Base-by-base conservation (phyloP, 225 moss, liverwort and hornwort species). In the Marchantia paleacea region DNA sequence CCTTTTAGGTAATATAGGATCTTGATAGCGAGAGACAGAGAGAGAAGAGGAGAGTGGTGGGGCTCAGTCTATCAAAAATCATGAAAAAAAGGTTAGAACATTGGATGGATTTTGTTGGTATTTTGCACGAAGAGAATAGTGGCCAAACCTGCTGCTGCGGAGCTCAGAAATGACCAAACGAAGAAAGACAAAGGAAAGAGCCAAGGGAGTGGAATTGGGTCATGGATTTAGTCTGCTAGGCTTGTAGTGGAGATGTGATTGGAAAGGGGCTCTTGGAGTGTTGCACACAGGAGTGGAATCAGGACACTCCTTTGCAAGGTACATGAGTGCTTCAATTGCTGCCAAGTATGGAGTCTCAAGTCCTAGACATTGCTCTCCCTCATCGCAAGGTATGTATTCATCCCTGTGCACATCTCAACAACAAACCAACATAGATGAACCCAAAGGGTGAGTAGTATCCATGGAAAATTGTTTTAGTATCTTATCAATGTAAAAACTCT, bases 191-290 rank as follows among this genome's bases (percentile, higher is more conserved):
- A 68, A 30, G 15, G 28, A 31, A 24, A 31, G 68, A 29, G 68
- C 29, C 31, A 13, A 11, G 68, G 11, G 8, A 68, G 68, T 68
- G 68, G 68, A 68, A 68, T 31, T 30, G 68, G 68, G 68, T 68
- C 68, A 30, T 68, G 13, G 30, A 5, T 12, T 31, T 24, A 68
- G 8, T 12, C 11, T 68, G 68, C 68, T 8, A 68, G 28, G 29
- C 68, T 31, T 14, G n/a, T 24, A 24, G 68, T 15, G 68, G 29
- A 14, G 30, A 25, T 29, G 30, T 62, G 68, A 68, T 30, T 68
- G 68, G 68, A 68, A 28, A 29, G 68, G 66, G 68, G 68, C 25
- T 31, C 15, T 68, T 68, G 68, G 68, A 68, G 25, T 68, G 30
- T 68, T 68, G 57, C 57, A 57, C 57, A 19, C 57, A 57, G 57